Evolutionary conservation across 2,329 filamentous ascomycete genomes (phyloP).

Genomic region (Penicillium polonicum): DNA sequence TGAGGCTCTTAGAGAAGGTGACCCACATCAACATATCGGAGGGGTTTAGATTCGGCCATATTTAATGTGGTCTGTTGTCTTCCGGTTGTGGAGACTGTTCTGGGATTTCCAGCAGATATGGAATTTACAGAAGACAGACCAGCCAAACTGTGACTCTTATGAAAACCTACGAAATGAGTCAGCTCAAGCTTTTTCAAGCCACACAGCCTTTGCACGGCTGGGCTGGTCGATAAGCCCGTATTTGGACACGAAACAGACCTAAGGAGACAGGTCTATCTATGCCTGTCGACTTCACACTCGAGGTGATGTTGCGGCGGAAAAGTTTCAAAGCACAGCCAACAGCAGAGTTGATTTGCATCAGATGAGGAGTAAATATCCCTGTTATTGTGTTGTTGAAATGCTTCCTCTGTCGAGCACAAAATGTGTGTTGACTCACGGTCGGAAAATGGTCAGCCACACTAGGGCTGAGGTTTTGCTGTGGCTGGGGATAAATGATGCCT

Average conservation of each 20-base stretch:
- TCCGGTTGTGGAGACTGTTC: slow-evolving; percentile 12
- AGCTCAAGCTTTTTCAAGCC: background rate
- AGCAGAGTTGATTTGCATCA: slow-evolving; percentile 20
- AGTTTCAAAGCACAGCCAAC: slow-evolving; percentile 14
- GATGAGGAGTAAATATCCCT: background rate
- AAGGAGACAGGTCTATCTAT: slow-evolving; percentile 3
- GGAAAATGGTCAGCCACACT: slow-evolving; percentile 17
- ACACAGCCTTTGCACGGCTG: background rate
- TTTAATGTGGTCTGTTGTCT: slow-evolving; percentile 14
- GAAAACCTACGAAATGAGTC: background rate
- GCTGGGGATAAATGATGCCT: background rate
- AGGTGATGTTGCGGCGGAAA: slow-evolving; percentile 14
- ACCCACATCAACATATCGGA: slow-evolving; percentile 51
- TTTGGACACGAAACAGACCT: background rate
- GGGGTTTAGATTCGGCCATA: slow-evolving; percentile 39
- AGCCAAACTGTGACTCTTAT: background rate
- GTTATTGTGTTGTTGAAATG: background rate
- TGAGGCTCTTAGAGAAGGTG: background rate
- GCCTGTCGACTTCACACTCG: slow-evolving; percentile 6
- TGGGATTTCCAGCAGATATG: slow-evolving; percentile 7
- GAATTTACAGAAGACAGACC: background rate
- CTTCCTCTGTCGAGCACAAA: background rate
- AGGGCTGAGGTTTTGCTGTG: slow-evolving; percentile 9
- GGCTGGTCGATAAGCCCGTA: background rate
- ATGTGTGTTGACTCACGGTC: slow-evolving; percentile 21